Base-by-base conservation (phyloP, 2,329 filamentous ascomycete species). In the Epichloe uncinata region DNA sequence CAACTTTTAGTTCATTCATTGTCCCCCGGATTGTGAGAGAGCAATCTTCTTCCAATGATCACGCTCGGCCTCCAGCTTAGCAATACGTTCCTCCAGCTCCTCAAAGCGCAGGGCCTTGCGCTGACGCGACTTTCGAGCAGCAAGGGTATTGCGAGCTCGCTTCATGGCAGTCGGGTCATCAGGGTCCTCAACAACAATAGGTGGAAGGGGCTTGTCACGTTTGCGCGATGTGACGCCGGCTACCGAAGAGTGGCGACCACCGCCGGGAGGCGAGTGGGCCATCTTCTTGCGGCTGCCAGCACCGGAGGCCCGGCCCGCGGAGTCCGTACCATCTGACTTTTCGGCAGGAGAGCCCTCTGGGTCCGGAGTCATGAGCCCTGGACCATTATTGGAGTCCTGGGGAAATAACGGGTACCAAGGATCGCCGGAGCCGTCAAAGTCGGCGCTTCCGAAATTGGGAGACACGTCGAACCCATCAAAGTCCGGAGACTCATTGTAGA, bases 111-210 rank as follows among this genome's bases (percentile, higher is more conserved):
- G 76, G 51, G 87, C 81, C 73, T 95, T 95, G 57, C 88, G 84
- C 61, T 88, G 84, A 48, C 91, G 84, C 52, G 89, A 95, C 71
- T 95, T 95, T 57, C 91, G 88, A 60, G 91, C 91, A 16, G 91
- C 91, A 65, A 94, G 78, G 8, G 89, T 95, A 67, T 96, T 97
- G 57, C 89, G 85, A 47, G 89, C 90, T 65, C 91, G 86, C 81
- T 96, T 96, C 75, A 90, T 79, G 18, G 87, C 88, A n/a, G 85
- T 66, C 9, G 77, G 78, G 61, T 96, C 90, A 41, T 59, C 70
- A 1, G 82, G 78, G 58, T 96, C 87, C 30, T 83, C 79, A 37
- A 89, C 78, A 53, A 84, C 71, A 63, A 95, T 90, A 6, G 84
- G 82, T 54, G 85, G 83, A 50, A 95, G 73, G 54, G 85, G 82